Evolutionary conservation across 306 rosid species (phyloP), one percentile per base, ranked within the genome.

Genomic region (Luffa aegyptiaca): DNA sequence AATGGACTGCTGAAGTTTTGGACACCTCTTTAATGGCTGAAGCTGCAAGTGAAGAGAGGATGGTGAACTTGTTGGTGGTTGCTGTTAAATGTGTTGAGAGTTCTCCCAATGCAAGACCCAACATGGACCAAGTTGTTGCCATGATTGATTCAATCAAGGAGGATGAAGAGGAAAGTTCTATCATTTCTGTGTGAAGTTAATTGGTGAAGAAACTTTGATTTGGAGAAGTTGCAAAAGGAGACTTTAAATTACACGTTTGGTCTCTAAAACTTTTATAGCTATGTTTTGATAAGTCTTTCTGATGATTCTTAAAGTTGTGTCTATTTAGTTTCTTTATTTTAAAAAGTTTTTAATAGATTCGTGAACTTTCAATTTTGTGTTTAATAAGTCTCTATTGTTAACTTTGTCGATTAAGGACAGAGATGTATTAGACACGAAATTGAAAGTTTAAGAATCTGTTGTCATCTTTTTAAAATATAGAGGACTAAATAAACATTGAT

Each of bases 1-100:
- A 95, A 84, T 92, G 96, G 98, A 91, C 97, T 2, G 92, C 87
- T 2, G 98, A 94, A 80, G 97, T 94, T 10, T 92, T 94, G 82
- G 98, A 92, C 70, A 84, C 76, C 84, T 55, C 70, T 3, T 72
- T 94, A 17, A 37, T 87, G 45, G 82, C 86, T 57, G 93, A 90
- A 80, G 89, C 80, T 78, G 95, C 92, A 53, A 88, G 95, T 78
- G 97, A 91, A 83, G 97, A 91, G 84, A 91, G 92, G 79, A 81
- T 92, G 95, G 87, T 95, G 72, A 91, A 81, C 82, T 59, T 95
- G 90, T 94, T 95, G 68, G 97, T 88, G 36, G 93, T 95, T 63
- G 97, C 97, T 75, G 76, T 91, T 52, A 88, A 90, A 82, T 92
- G 97, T 80, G 93, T 92, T 1, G 78, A 88, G 58, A 77, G 57